Percentiles rank a stretch among this genome's conserved stretches.
Conservation (phyloP, 2,329 filamentous ascomycete genomes). For the Chaetomiaceae sp. region DNA sequence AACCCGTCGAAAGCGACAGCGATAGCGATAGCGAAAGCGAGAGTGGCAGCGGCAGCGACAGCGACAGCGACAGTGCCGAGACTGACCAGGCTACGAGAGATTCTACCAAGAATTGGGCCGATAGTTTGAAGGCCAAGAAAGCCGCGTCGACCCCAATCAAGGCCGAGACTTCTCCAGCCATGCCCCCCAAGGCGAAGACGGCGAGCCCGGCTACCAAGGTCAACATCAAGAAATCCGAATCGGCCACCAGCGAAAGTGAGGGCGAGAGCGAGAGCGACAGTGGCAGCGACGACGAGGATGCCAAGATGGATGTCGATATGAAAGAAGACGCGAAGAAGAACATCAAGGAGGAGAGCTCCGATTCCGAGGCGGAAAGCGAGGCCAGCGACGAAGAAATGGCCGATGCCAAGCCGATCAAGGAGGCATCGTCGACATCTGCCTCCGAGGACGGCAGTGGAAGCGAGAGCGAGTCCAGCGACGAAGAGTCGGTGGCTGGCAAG, state of each 20-base stretch:
- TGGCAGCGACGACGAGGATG: constrained; percentile 19
- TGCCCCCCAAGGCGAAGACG: constrained; percentile 1
- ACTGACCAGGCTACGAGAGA: constrained; percentile 2
- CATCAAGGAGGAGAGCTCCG: not conserved
- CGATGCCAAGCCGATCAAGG: not conserved
- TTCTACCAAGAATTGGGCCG: constrained; percentile 4
- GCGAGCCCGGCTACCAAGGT: not conserved
- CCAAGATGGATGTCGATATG: constrained; percentile 26
- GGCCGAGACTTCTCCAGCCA: not conserved
- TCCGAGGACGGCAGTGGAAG: constrained; percentile 9
- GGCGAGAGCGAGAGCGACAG: constrained; percentile 6
- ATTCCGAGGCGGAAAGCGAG: constrained; percentile 15
- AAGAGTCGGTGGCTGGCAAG: constrained; percentile 1
- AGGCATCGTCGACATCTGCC: not conserved
- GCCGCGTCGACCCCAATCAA: not conserved
- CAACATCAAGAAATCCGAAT: constrained; percentile 10
- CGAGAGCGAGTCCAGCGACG: constrained; percentile 19
- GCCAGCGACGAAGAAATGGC: constrained; percentile 16
- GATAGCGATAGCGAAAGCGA: constrained; percentile 20
- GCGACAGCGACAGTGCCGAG: constrained; percentile 6
- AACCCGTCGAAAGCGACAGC: constrained; percentile 15
- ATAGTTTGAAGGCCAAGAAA: constrained; percentile 7
- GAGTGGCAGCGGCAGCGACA: constrained; percentile 3
- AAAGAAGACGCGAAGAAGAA: constrained; percentile 15
- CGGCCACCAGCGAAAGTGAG: constrained; percentile 20